Evolutionary conservation across 2,329 filamentous ascomycete genomes (phyloP).

Genomic region (Corniculantispora saksenae): DNA sequence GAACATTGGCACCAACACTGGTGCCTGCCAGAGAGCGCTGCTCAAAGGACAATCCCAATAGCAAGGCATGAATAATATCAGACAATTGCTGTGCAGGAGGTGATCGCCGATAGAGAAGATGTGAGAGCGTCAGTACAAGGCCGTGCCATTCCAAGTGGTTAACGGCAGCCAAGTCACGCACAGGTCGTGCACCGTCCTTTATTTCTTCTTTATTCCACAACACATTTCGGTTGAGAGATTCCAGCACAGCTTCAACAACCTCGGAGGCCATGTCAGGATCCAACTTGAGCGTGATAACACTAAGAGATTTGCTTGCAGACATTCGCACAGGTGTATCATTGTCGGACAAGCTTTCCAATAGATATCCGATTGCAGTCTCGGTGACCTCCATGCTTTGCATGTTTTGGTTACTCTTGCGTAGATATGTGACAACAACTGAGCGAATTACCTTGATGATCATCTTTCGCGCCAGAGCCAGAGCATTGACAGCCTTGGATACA

Average conservation of each 20-base stretch:
- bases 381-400: constrained; percentile 56
- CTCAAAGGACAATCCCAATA: constrained; percentile 84
- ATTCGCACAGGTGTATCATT: constrained; percentile 89
- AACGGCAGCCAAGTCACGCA: constrained; percentile 69
- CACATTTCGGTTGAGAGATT: constrained; percentile 62
- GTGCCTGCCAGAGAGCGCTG: constrained; percentile 83
- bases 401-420: constrained; percentile 52
- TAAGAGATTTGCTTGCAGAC: constrained; percentile 89
- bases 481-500: constrained; percentile 56
- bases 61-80: constrained; percentile 72
- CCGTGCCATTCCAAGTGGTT: constrained; percentile 90
- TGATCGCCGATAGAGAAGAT: constrained; percentile 82
- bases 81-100: constrained; percentile 70
- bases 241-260: constrained; percentile 83
- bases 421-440: constrained; percentile 66
- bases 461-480: constrained; percentile 80
- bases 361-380: constrained; percentile 79
- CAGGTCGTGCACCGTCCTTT: constrained; percentile 34
- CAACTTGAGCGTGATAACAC: constrained; percentile 79
- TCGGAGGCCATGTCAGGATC: constrained; percentile 79
- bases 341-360: constrained; percentile 78
- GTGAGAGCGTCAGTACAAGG: constrained; percentile 80
- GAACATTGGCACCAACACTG: constrained; percentile 83
- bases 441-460: constrained; percentile 82
- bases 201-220: constrained; percentile 49